These are phyloP conservation scores for Sextonia rubra DNA, from an alignment of 164 flowering plant genomes.

Conservation along the genomic window DNA sequence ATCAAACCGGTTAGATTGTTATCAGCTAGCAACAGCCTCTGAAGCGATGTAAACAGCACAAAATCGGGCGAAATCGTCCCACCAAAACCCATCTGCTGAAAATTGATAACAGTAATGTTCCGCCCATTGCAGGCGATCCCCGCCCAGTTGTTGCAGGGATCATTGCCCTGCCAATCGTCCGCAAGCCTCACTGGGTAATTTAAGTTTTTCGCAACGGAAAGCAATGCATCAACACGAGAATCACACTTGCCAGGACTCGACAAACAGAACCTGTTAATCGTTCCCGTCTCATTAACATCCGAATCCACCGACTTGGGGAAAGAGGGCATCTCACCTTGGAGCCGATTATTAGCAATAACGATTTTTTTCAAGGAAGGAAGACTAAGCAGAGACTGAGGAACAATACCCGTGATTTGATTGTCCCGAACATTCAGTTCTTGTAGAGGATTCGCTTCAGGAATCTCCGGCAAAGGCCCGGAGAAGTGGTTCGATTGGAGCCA, in stretches of 20 bases:
- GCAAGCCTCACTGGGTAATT: conserved; percentile 61
- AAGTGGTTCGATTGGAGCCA: conserved; percentile 78
- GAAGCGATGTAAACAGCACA: conserved; percentile 34
- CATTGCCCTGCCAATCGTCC: conserved; percentile 63
- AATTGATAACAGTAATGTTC: conserved; percentile 44
- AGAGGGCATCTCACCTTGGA: conserved; percentile 76
- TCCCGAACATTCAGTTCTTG: conserved; percentile 58
- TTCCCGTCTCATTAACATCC: conserved; percentile 21
- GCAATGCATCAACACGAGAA: conserved; percentile 43
- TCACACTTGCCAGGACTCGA: conserved; percentile 63
- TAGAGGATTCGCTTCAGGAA: conserved; percentile 48
- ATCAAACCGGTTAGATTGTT: conserved; percentile 66
- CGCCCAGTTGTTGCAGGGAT: conserved; percentile 59
- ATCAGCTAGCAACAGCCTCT: conserved; percentile 42
- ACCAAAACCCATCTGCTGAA: conserved; percentile 43
- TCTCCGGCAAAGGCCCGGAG: conserved; percentile 83
- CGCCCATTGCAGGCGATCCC: conserved; percentile 44
- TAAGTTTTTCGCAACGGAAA: conserved; percentile 46
- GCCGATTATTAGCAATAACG: conserved; percentile 68
- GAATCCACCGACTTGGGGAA: conserved; percentile 43
- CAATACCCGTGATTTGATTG: conserved; percentile 76
- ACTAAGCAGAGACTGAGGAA: conserved; percentile 49
- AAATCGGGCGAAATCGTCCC: conserved; percentile 72
- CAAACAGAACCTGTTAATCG: conserved; percentile 27
- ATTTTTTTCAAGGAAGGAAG: conserved; percentile 43